A percentile compares a stretch with the other conserved stretches of the same genome.
These are phyloP conservation scores for Didymella lethalis DNA, from an alignment of 2,329 filamentous ascomycete species.

Conservation along the genomic window DNA sequence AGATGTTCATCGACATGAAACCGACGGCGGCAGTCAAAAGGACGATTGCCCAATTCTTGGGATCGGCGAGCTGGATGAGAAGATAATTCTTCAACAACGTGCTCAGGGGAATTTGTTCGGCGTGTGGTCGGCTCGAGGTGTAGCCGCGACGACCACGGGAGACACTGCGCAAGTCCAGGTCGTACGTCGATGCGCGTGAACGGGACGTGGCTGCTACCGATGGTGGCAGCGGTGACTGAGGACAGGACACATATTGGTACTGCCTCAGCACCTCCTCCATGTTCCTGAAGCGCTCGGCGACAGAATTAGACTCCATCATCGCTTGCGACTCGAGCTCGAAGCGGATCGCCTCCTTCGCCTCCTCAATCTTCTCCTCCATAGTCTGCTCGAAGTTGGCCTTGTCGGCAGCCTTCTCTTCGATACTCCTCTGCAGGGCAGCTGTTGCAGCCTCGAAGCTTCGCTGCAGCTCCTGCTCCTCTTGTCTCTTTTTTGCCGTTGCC, in stretches of 20 bases:
- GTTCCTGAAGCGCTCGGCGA: conserved; percentile 41
- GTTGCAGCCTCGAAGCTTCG: conserved; percentile 40
- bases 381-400: conserved; percentile 40
- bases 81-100: conserved; percentile 64
- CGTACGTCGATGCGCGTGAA: conserved; percentile 10
- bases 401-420: conserved; percentile 40
- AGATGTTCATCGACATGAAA: conserved; percentile 48
- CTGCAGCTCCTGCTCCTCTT: conserved; percentile 38
- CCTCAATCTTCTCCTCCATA: conserved; percentile 40
- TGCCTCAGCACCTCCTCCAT: conserved; percentile 42
- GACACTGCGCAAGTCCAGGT: conserved; percentile 19
- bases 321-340: conserved; percentile 43
- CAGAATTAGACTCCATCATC: conserved; percentile 36
- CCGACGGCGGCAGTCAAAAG: conserved; percentile 56
- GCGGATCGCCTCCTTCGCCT: conserved; percentile 45
- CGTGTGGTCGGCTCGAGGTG: conserved; percentile 23
- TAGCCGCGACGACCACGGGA: conserved; percentile 22
- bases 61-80: conserved; percentile 60
- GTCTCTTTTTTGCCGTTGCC: conserved; percentile 33
- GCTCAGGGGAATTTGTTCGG: conserved; percentile 59
- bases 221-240: conserved; percentile 20
- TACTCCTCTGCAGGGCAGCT: conserved; percentile 35
- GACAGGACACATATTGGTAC: conserved; percentile 23
- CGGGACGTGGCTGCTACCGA: conserved; percentile 7
- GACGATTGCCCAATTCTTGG: conserved; percentile 61